Conservation (phyloP, 139 green algal genomes). For the Chlamydomonas asymmetrica region DNA sequence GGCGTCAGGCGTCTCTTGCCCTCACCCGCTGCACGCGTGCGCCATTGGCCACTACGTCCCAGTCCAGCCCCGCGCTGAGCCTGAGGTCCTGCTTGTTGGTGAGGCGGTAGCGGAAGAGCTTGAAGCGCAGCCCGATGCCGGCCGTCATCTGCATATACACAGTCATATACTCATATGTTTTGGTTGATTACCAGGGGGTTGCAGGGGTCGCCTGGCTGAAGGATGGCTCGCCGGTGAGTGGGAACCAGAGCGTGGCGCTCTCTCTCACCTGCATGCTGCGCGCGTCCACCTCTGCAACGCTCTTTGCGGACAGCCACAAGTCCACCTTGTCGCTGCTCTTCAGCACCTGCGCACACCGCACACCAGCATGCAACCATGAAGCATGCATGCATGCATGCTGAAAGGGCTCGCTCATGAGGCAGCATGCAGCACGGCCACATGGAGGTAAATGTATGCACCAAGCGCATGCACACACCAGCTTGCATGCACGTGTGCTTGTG, state of each 20-base stretch:
- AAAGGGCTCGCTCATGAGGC: not conserved
- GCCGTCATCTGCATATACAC: constrained; percentile 5
- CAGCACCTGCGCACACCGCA: not conserved
- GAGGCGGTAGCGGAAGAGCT: not conserved
- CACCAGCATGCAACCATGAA: not conserved
- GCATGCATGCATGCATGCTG: not conserved
- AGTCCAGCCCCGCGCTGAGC: too few relatives aligned
- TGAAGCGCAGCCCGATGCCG: constrained; percentile 11
- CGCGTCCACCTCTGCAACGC: constrained; percentile 19
- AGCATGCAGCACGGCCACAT: not conserved
- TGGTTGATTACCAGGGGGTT: not conserved
- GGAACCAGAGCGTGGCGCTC: not conserved
- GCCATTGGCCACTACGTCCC: too few relatives aligned
- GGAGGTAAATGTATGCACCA: too few relatives aligned
- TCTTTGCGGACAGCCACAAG: not conserved
- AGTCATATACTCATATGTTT: not conserved
- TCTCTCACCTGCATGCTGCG: constrained; percentile 7
- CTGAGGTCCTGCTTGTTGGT: not conserved
- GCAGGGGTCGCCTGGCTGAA: not conserved
- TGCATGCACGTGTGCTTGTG: too few relatives aligned
- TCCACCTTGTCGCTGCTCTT: not conserved
- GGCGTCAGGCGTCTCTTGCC: too few relatives aligned
- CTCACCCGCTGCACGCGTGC: too few relatives aligned
- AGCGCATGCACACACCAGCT: too few relatives aligned
- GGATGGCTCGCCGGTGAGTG: not conserved